Evolutionary conservation across 192 early-diverging fungal species (phyloP), one percentile per base, ranked within the genome.

Genomic region (Backusella mclennaniae): DNA sequence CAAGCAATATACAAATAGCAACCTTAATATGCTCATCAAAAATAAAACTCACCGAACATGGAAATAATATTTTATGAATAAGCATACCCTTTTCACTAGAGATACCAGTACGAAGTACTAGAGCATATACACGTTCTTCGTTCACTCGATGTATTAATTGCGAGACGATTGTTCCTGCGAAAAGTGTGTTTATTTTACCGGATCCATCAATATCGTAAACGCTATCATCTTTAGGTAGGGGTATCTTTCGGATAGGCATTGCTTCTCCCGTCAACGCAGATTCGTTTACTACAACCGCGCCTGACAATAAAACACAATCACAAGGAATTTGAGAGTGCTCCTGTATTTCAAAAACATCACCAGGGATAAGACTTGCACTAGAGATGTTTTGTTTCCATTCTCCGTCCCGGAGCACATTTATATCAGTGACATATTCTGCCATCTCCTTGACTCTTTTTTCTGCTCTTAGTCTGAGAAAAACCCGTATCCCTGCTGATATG

Each of bases 11-110:
- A 29, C 83, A 73, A 77, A 94, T 82, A 23, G 91, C 92, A 3
- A 92, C 77, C 63, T 92, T 93, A 77, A 94, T 84, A 75, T 94
- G 92, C 84, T 94, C 92, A 73, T 89, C 86, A 78, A 95, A 95
- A 23, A 93, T 88, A 78, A 94, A 94, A 46, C 88, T 89, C 79
- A 93, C 85, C 23, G 86, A 79, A 19, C 80, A 80, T 9, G 92
- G 93, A 84, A 87, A 93, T 67, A 95, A 77, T 73, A 95, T 95
- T 79, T 92, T 89, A 77, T 91, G 89, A 71, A 95, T 86, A 73
- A 95, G 83, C 71, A 77, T 77, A 35, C 93, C 93, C 82, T 92
- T 92, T 69, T 88, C 83, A 4, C 89, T 95, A 15, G 76, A 53
- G 4, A 90, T 89, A 63, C 92, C 90, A 17, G 93, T 94, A 35